A percentile compares a stretch with the other conserved stretches of the same genome.
Conservation (phyloP, 306 rosid species). For the Citrullus amarus region DNA sequence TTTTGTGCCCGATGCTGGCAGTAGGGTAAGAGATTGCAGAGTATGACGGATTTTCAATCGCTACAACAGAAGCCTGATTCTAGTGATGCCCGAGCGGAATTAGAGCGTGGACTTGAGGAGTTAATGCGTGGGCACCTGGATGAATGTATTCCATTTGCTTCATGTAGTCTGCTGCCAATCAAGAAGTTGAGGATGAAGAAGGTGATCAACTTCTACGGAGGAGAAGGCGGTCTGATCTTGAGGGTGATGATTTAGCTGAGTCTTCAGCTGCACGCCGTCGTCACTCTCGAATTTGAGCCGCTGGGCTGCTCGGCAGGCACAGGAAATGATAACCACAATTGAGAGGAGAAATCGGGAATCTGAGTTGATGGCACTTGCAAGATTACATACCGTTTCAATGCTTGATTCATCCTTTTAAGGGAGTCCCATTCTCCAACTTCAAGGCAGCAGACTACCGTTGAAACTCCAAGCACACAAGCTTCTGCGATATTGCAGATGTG, state of each 20-base stretch:
- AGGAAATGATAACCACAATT: conserved; percentile 97
- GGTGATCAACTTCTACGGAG: conserved; percentile 86
- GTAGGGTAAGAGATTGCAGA: conserved; percentile 23
- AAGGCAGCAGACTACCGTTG: conserved; percentile 75
- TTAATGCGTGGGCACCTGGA: conserved; percentile 94
- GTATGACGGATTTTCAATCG: conserved; percentile 79
- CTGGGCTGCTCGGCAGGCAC: conserved; percentile 98
- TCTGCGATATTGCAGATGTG: conserved; percentile 93
- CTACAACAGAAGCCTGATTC: conserved; percentile 93
- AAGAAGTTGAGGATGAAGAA: conserved; percentile 74
- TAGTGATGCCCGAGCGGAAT: conserved; percentile 58
- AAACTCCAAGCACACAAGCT: conserved; percentile 88
- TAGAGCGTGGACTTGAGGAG: conserved; percentile 80
- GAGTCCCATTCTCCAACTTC: conserved; percentile 89
- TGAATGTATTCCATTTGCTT: conserved; percentile 90
- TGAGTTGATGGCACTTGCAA: conserved; percentile 93
- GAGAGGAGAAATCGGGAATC: conserved; percentile 97
- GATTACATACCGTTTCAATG: conserved; percentile 92
- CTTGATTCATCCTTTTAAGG: conserved; percentile 89
- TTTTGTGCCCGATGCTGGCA: conserved; percentile 3
- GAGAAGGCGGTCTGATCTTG: conserved; percentile 90
- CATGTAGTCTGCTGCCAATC: conserved; percentile 74
- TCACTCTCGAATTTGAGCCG: conserved; percentile 83
- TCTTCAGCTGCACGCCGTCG: conserved; percentile 79
- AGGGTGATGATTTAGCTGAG: conserved; percentile 87